phyloP scores from a whole-genome alignment of 2,329 filamentous ascomycete species.

The Aspergillus tubingensis region DNA sequence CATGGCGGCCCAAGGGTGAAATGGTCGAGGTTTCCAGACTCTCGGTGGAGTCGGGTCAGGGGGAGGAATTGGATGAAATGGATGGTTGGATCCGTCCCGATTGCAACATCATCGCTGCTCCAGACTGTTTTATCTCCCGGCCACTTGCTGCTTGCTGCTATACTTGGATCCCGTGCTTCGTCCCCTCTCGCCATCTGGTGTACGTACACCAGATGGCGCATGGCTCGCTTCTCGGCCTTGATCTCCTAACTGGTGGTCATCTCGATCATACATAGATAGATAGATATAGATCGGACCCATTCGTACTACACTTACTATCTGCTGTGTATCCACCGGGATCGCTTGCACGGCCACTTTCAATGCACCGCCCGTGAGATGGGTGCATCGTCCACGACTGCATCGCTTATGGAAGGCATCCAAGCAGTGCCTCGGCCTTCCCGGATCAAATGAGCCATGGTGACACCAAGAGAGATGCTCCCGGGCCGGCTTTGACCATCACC shows the following conservation, averaged over 20 bases:
- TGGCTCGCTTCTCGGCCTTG: not conserved
- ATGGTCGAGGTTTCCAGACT: not conserved
- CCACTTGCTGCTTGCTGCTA: too few species aligned
- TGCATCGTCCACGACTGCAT: not conserved
- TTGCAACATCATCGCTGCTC: not conserved
- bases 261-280: not conserved
- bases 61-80: too few species aligned
- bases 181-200: not conserved
- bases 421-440: not conserved
- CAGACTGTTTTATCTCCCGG: too few species aligned
- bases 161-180: too few species aligned
- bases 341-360: not conserved
- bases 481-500: not conserved
- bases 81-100: not conserved
- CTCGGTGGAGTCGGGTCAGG: not conserved
- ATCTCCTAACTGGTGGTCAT: not conserved
- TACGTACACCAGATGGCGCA: not conserved
- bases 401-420: too few species aligned
- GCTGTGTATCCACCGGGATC: not conserved
- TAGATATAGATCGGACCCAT: not conserved
- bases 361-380: not conserved
- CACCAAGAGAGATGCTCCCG: not conserved
- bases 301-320: not conserved
- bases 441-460: not conserved
- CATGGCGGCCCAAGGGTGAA: not conserved